phyloP scores from a whole-genome alignment of 1,139 yeast species.

The Hansenula sp. region DNA sequence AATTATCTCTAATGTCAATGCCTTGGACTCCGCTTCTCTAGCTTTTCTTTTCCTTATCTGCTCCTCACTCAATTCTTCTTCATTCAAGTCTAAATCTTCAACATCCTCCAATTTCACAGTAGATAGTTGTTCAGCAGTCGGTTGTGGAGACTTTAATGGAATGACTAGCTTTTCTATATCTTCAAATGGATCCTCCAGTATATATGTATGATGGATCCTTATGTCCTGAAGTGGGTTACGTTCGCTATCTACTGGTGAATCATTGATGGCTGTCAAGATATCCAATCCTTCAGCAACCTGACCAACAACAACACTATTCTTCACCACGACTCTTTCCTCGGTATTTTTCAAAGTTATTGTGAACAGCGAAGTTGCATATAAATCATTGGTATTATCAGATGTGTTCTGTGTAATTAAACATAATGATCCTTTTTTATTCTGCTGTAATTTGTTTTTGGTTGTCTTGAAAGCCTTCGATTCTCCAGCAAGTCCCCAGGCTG shows the following conservation, averaged over 20 bases:
- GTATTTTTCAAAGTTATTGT: conserved; percentile 30
- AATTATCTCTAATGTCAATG: conserved; percentile 57
- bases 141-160: conserved; percentile 30
- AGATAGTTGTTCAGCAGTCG: conserved; percentile 32
- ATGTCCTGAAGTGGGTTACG: conserved; percentile 45
- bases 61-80: conserved; percentile 17
- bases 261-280: conserved; percentile 41
- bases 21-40: conserved; percentile 44
- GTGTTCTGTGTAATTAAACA: conserved; percentile 28
- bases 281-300: conserved; percentile 49
- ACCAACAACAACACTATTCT: conserved; percentile 39
- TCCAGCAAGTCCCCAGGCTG: conserved; percentile 31
- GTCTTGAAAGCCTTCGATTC: conserved; percentile 17
- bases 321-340: conserved; percentile 13
- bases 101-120: conserved; percentile 31
- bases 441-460: conserved; percentile 17
- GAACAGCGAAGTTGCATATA: conserved; percentile 11
- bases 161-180: conserved; percentile 30
- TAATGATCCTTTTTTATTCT: conserved; percentile 34
- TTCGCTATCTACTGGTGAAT: conserved; percentile 33
- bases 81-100: conserved; percentile 15
- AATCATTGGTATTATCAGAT: conserved; percentile 8
- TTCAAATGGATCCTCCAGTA: conserved; percentile 53
- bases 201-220: conserved; percentile 45
- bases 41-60: conserved; percentile 25